A percentile compares a stretch with the other conserved stretches of the same genome.
Evolutionary conservation across 2,329 filamentous ascomycete species (phyloP).

Genomic region (Venturia pyrina): DNA sequence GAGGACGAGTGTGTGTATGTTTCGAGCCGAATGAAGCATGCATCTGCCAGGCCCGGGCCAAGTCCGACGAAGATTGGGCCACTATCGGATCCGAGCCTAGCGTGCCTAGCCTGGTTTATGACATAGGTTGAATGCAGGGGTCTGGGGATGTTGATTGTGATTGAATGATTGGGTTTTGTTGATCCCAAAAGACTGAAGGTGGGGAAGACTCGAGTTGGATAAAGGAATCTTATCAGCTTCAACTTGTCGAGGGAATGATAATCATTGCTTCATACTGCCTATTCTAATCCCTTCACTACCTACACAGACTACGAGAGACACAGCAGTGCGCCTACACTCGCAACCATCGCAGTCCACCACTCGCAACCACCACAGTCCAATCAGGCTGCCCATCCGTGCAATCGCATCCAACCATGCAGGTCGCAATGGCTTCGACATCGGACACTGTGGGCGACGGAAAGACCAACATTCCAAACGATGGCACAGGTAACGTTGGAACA

Average conservation of each 20-base stretch:
- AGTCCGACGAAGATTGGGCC: not conserved
- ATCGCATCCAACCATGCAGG: not conserved
- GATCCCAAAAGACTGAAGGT: not conserved
- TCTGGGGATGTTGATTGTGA: not conserved
- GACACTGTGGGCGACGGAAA: not conserved
- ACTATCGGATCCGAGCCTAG: not conserved
- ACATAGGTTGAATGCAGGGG: not conserved
- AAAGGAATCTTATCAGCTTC: not conserved
- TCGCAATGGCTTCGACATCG: conserved; percentile 1
- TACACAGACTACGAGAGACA: not conserved
- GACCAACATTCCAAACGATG: conserved; percentile 52
- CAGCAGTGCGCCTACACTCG: not conserved
- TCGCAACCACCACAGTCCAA: not conserved
- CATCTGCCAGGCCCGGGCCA: too few relatives aligned
- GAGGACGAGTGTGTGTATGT: not conserved
- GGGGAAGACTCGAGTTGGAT: not conserved
- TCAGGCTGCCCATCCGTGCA: not conserved
- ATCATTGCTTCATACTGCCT: too few relatives aligned
- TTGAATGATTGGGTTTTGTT: not conserved
- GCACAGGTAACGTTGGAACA: conserved; percentile 49
- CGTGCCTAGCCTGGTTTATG: not conserved
- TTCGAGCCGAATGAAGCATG: not conserved
- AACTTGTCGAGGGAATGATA: too few relatives aligned
- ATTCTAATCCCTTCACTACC: not conserved
- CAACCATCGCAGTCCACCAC: not conserved